Percentiles rank a stretch among this genome's conserved stretches.
Conservation (phyloP, 2,329 filamentous ascomycete species). For the Aspergillus sp. region DNA sequence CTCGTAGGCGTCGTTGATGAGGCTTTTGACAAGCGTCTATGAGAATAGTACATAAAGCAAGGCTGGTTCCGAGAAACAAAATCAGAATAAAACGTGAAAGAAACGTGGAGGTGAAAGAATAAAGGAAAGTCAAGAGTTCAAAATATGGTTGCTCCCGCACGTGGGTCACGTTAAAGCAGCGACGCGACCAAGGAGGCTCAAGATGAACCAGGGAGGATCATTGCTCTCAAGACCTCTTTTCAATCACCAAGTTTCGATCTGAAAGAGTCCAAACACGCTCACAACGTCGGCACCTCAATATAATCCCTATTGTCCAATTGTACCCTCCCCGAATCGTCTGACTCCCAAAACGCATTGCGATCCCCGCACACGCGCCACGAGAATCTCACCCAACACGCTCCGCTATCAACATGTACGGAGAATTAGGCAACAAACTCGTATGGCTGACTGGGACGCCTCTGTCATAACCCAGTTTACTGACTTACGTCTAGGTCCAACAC, state of each 20-base stretch:
- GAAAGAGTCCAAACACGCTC: neutral
- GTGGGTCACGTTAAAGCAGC: neutral
- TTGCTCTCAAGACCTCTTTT: neutral
- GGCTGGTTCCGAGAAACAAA: too few relatives aligned
- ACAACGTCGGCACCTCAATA: neutral
- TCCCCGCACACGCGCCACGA: neutral
- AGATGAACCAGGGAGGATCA: neutral
- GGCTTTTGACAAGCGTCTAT: too few relatives aligned
- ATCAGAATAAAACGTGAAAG: neutral
- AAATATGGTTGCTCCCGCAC: neutral
- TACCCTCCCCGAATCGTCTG: neutral
- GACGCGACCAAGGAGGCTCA: neutral
- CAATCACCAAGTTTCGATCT: neutral
- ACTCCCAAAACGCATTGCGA: neutral
- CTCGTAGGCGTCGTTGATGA: too few relatives aligned
- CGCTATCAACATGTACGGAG: conserved; percentile 74
- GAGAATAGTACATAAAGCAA: too few relatives aligned
- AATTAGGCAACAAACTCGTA: conserved; percentile 84
- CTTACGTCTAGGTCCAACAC: conserved; percentile 74
- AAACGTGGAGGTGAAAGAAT: neutral
- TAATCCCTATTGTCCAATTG: neutral
- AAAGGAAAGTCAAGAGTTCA: neutral
- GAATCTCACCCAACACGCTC: neutral
- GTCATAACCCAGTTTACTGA: neutral
- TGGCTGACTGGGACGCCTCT: conserved; percentile 24